phyloP scores from a whole-genome alignment of 2,329 filamentous ascomycete species.

The Beauveria scarabaeidicola region DNA sequence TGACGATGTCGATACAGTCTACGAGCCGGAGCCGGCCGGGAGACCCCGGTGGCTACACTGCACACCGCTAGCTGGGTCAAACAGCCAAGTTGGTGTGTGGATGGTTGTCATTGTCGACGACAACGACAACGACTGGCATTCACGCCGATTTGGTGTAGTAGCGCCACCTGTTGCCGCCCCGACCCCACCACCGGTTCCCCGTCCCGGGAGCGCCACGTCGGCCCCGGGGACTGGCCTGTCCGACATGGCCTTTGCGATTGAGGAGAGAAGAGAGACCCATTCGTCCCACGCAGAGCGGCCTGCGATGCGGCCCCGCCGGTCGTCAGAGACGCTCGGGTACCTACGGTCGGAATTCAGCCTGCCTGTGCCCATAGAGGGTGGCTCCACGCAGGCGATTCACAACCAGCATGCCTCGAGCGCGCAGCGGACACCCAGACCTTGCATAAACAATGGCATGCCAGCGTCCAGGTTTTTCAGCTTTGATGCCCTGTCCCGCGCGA shows the following conservation, averaged over 20 bases:
- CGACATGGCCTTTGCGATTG: background rate
- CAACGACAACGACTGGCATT: slow-evolving; percentile 35
- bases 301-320: slow-evolving; percentile 11
- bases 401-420: slow-evolving; percentile 11
- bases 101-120: slow-evolving; percentile 68
- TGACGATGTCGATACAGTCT: slow-evolving; percentile 10
- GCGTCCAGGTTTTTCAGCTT: slow-evolving; percentile 13
- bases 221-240: background rate
- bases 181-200: background rate
- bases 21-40: slow-evolving; percentile 34
- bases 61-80: slow-evolving; percentile 59
- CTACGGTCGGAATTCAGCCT: background rate
- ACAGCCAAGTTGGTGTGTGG: slow-evolving; percentile 64
- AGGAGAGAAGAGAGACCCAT: background rate
- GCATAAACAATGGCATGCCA: background rate
- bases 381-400: slow-evolving; percentile 13
- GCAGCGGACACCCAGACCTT: background rate
- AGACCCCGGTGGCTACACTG: slow-evolving; percentile 67
- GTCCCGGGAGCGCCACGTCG: background rate
- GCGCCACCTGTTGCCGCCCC: background rate
- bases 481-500: slow-evolving; percentile 12
- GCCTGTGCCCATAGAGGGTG: background rate
- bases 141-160: background rate
- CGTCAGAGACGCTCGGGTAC: slow-evolving; percentile 16
- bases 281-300: background rate